A percentile compares a stretch with the other conserved stretches of the same genome.
These are phyloP conservation scores for Betula pendula DNA, from an alignment of 306 rosid genomes.

Conservation along the genomic window DNA sequence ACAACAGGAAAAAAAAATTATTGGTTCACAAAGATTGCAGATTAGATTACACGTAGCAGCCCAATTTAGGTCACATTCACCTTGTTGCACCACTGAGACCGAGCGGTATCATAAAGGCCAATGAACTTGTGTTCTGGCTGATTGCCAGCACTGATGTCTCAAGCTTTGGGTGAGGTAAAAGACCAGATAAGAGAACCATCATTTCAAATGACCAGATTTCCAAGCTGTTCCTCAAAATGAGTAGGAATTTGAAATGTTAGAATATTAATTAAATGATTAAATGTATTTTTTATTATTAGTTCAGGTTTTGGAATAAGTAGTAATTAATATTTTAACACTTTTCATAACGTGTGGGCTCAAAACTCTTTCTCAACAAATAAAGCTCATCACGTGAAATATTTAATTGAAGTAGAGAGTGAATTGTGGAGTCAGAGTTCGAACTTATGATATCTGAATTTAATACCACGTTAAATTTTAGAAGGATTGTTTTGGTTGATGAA, in stretches of 20 bases:
- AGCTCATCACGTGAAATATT: no score
- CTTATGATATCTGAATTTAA: no score
- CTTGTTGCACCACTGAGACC: constrained; percentile 46
- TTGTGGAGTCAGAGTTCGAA: no score
- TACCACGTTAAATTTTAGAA: no score
- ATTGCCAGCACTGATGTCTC: constrained; percentile 37
- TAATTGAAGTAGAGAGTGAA: no score
- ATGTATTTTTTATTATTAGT: no score
- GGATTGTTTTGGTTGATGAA: no score
- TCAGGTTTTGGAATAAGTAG: no score
- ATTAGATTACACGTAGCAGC: neutral
- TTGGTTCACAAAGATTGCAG: neutral
- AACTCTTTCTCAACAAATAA: no score
- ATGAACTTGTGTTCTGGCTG: constrained; percentile 43
- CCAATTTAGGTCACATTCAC: constrained; percentile 16
- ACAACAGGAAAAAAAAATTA: neutral
- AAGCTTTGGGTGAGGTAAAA: constrained; percentile 34
- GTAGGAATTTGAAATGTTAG: neutral
- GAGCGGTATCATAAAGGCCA: constrained; percentile 49
- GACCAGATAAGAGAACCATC: constrained; percentile 34
- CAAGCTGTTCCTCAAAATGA: constrained; percentile 15
- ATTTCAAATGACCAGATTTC: constrained; percentile 38
- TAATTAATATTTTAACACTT: no score
- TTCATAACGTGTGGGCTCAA: no score
- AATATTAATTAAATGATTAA: no score